A percentile compares a stretch with the other conserved stretches of the same genome.
These are phyloP conservation scores for Geotrichum candidum DNA, from an alignment of 1,139 yeast genomes.

Conservation along the genomic window DNA sequence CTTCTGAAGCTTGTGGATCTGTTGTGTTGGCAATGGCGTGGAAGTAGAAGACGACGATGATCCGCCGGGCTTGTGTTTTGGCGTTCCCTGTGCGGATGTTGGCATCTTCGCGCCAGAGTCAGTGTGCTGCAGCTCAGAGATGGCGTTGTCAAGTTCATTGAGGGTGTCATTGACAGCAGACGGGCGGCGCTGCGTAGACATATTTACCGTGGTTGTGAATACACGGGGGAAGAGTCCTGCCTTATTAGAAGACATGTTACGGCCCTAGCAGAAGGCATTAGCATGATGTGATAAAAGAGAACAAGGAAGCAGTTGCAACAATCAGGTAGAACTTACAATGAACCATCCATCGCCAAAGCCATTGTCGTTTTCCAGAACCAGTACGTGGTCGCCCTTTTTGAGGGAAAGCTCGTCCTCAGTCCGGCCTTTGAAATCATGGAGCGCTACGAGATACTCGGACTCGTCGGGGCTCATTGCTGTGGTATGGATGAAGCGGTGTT, in stretches of 20 bases:
- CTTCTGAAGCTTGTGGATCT: slow-evolving; percentile 1
- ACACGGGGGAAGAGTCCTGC: slow-evolving; percentile 89
- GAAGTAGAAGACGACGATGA: neutral
- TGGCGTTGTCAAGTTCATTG: slow-evolving; percentile 78
- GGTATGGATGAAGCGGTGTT: neutral
- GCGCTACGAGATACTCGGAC: slow-evolving; percentile 44
- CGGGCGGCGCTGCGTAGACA: neutral
- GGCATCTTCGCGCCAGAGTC: slow-evolving; percentile 4
- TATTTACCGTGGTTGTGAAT: slow-evolving; percentile 43
- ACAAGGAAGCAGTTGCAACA: neutral
- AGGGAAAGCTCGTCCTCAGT: slow-evolving; percentile 83
- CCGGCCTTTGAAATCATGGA: slow-evolving; percentile 80
- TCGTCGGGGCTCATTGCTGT: slow-evolving; percentile 8
- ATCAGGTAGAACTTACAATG: slow-evolving; percentile 34
- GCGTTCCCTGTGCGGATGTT: slow-evolving; percentile 23
- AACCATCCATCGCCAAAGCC: slow-evolving; percentile 95
- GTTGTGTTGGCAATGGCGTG: slow-evolving; percentile 6
- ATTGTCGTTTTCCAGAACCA: slow-evolving; percentile 87
- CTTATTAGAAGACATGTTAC: slow-evolving; percentile 58
- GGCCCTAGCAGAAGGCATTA: slow-evolving; percentile 44
- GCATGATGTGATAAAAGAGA: neutral
- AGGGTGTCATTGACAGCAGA: slow-evolving; percentile 49
- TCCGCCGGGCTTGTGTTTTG: slow-evolving; percentile 14
- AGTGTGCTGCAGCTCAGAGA: slow-evolving; percentile 49
- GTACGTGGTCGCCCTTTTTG: slow-evolving; percentile 76